Evolutionary conservation across 2,329 filamentous ascomycete genomes (phyloP).

Genomic region (Aureobasidium sp.): DNA sequence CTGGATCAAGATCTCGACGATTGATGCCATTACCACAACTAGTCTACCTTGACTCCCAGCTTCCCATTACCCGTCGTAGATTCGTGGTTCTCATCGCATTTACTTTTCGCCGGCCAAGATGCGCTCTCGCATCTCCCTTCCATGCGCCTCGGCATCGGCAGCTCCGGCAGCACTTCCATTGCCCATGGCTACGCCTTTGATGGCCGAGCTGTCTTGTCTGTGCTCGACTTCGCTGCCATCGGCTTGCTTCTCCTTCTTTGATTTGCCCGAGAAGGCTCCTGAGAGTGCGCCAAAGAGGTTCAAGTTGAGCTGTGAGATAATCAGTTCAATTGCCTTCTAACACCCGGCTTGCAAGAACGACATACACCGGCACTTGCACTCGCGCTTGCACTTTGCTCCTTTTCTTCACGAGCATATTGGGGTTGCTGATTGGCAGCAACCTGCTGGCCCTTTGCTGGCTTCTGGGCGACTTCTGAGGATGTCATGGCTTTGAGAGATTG

Average conservation of each 20-base stretch:
- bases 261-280: conserved; percentile 30
- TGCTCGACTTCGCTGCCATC: conserved; percentile 28
- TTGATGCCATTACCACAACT: conserved; percentile 7
- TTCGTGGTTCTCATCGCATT: background rate
- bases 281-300: conserved; percentile 32
- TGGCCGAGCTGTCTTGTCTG: conserved; percentile 23
- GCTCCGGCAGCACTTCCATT: conserved; percentile 16
- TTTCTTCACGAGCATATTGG: conserved; percentile 20
- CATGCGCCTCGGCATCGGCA: conserved; percentile 18
- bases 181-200: conserved; percentile 23
- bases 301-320: conserved; percentile 28
- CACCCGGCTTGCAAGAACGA: background rate
- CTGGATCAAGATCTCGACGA: conserved; percentile 16
- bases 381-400: conserved; percentile 28
- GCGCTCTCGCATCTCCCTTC: conserved; percentile 22
- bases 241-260: conserved; percentile 24
- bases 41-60: background rate
- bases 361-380: conserved; percentile 27
- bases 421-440: conserved; percentile 5
- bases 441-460: conserved; percentile 14
- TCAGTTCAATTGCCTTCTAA: background rate
- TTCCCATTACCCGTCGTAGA: background rate
- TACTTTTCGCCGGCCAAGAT: conserved; percentile 19
- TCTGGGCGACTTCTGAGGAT: conserved; percentile 18
- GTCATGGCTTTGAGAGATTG: conserved; percentile 11